Evolutionary conservation across 1,284 basidiomycete genomes (phyloP).

Genomic region (Irpex sp.): DNA sequence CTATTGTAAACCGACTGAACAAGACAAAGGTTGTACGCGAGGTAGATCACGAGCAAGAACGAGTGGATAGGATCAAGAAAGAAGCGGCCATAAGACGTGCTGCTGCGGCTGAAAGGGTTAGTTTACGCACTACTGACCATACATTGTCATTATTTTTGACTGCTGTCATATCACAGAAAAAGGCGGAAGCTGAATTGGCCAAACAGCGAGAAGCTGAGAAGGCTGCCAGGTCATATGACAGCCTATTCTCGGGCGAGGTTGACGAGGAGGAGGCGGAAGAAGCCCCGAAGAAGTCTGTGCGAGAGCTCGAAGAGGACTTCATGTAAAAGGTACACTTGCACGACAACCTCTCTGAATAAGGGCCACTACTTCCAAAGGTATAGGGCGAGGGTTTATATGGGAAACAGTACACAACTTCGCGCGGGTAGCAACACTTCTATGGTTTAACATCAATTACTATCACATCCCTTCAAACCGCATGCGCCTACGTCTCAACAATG

Average conservation of each 20-base stretch:
- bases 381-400: too few relatives aligned
- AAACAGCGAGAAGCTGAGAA: slow-evolving; percentile 72
- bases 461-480: not conserved
- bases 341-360: not conserved
- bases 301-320: slow-evolving; percentile 59
- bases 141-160: not conserved
- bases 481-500: not conserved
- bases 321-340: slow-evolving; percentile 23
- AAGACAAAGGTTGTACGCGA: slow-evolving; percentile 87
- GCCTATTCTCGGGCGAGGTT: slow-evolving; percentile 46
- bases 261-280: slow-evolving; percentile 41
- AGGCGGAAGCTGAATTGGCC: slow-evolving; percentile 66
- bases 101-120: slow-evolving; percentile 61
- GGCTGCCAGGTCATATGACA: slow-evolving; percentile 73
- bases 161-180: slow-evolving; percentile 45
- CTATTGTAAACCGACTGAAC: slow-evolving; percentile 90
- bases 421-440: not conserved
- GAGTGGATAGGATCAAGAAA: slow-evolving; percentile 75
- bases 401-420: too few relatives aligned
- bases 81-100: slow-evolving; percentile 70
- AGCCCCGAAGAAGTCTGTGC: slow-evolving; percentile 47
- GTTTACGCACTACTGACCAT: not conserved
- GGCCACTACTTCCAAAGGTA: not conserved
- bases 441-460: not conserved
- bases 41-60: slow-evolving; percentile 91